A percentile compares a stretch with the other conserved stretches of the same genome.
Evolutionary conservation across 768 basidiomycete species (phyloP).

Genomic region (Kwoniella pini): DNA sequence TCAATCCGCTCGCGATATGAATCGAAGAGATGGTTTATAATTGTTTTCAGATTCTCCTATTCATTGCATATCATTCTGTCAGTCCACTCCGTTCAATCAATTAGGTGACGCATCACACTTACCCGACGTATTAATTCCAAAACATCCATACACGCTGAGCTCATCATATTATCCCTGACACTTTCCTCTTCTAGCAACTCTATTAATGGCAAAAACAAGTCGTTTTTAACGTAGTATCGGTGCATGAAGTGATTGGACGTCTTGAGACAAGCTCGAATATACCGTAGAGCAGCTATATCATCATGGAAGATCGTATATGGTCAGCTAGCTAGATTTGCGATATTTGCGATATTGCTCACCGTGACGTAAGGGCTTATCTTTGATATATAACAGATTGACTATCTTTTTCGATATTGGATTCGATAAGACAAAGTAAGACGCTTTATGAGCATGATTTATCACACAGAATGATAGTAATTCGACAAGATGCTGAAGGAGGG

Average conservation of each 20-base stretch:
- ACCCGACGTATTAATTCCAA: conserved; percentile 90
- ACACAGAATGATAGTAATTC: conserved; percentile 88
- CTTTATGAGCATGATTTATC: conserved; percentile 84
- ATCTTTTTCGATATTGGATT: conserved; percentile 72
- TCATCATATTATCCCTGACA: conserved; percentile 83
- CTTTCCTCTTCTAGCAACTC: conserved; percentile 82
- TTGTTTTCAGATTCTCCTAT: conserved; percentile 82
- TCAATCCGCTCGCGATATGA: conserved; percentile 68
- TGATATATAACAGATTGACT: conserved; percentile 72
- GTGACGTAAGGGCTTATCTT: conserved; percentile 89
- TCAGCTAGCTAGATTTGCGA: conserved; percentile 3
- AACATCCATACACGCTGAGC: conserved; percentile 92
- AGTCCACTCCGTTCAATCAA: neutral
- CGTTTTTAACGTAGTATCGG: conserved; percentile 76
- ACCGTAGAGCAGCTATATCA: conserved; percentile 78
- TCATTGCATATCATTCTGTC: neutral
- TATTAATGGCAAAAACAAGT: conserved; percentile 77
- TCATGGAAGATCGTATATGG: conserved; percentile 19
- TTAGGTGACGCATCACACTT: too few species aligned
- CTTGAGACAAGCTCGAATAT: conserved; percentile 81
- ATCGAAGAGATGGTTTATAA: conserved; percentile 81
- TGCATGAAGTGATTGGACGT: conserved; percentile 68
- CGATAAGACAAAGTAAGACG: conserved; percentile 84
- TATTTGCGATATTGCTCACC: conserved; percentile 61
- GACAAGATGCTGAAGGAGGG: conserved; percentile 83